Base-by-base conservation (phyloP, 1,284 basidiomycete genomes). In the Sporisorium exsertum region DNA sequence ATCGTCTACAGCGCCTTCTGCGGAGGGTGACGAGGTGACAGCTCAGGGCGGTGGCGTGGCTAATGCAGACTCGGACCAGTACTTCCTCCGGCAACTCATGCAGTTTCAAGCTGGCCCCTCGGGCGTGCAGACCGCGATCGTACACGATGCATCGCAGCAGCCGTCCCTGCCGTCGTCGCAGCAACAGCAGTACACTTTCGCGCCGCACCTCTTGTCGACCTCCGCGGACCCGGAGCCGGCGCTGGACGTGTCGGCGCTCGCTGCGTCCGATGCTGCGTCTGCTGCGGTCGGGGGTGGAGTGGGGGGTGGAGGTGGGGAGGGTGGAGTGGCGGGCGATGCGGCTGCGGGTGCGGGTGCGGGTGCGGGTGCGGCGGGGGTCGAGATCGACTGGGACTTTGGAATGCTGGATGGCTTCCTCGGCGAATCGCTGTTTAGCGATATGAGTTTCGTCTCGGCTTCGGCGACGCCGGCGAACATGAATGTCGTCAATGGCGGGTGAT, bases 41-140 rank as follows among this genome's bases (percentile, higher is more conserved):
- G 46, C 24, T 7, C 45, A 35, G 2, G 53, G 50, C 32, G 40
- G n/a, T n/a, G n/a, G 6, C 22, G 50, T 15, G 15, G 27, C 22
- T 4, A 45, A 2, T 13, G 20, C 47, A 35, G 70, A 66, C 5
- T 46, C 63, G 24, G 64, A 70, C 40, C 57, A 62, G 13, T 57
- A 70, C 54, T 67, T 60, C 57, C 53, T 72, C 3, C 73, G 64
- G 13, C 68, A 69, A n/a, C 49, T 68, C 12, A 68, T 77, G 69
- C 74, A 70, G 43, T 78, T 78, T 45, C 76, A 78, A 62, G 72
- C 76, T 0, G 76, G 76, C 0, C 76, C 76, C 2, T 62, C 58
- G 5, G 72, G 76, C 8, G 76, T 78, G 2, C 76, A 78, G 24
- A 68, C 74, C 1, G 66, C 69, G 3, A 65, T 72, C 27, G 63